These are phyloP conservation scores for Durusdinium trenchii DNA, from an alignment of 73 alveolate species.

Conservation along the genomic window DNA sequence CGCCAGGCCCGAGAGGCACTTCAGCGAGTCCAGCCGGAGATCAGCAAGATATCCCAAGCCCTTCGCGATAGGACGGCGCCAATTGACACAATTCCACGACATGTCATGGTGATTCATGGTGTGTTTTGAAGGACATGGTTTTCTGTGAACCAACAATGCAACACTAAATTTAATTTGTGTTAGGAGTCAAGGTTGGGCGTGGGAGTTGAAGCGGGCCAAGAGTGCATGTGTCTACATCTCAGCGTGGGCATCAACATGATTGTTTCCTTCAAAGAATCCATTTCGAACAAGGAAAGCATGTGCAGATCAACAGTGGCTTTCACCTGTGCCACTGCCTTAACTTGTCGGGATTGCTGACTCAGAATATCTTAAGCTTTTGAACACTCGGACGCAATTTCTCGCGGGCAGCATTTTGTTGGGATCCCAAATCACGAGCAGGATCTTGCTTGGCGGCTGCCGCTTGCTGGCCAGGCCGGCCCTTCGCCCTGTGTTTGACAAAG, in stretches of 20 bases:
- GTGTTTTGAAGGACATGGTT: neutral
- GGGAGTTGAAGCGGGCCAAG: slow-evolving; percentile 83
- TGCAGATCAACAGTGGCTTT: slow-evolving; percentile 81
- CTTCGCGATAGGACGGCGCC: slow-evolving; percentile 75
- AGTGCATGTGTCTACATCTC: slow-evolving; percentile 45
- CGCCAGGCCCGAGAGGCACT: slow-evolving; percentile 74
- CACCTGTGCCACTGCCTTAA: slow-evolving; percentile 31
- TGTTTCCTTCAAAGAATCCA: neutral
- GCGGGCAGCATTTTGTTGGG: too few species aligned
- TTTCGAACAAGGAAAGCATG: slow-evolving; percentile 62
- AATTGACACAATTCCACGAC: neutral
- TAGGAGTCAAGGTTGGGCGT: slow-evolving; percentile 95
- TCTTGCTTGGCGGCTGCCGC: slow-evolving; percentile 70
- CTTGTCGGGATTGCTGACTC: neutral
- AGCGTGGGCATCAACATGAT: neutral
- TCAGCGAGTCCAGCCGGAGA: slow-evolving; percentile 89
- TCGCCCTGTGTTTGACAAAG: neutral
- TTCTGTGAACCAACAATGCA: neutral
- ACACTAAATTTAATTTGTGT: neutral
- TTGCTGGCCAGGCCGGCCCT: slow-evolving; percentile 69
- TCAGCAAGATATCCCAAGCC: slow-evolving; percentile 87
- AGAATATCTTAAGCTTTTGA: neutral
- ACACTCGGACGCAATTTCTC: neutral
- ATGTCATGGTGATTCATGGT: neutral
- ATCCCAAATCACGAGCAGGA: too few species aligned